Conservation (phyloP, 106 monocot genomes). For the Dactylorhiza incarnata region DNA sequence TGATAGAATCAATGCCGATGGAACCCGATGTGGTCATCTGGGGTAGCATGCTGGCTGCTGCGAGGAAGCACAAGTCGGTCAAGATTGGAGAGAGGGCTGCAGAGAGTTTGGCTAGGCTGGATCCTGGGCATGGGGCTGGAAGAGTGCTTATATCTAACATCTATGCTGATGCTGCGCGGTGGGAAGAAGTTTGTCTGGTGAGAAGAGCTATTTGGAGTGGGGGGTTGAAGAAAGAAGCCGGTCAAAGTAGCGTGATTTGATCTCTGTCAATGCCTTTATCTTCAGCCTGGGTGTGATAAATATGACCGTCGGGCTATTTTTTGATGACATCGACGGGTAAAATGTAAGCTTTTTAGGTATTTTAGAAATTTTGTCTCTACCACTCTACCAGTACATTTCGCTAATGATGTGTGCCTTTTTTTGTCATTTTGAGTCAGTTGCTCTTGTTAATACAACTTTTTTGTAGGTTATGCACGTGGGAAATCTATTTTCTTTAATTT, state of each 20-base stretch:
- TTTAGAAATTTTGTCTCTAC: background rate
- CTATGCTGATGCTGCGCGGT: conserved; percentile 53
- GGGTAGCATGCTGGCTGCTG: conserved; percentile 60
- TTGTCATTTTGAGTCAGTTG: background rate
- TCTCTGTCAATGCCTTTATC: background rate
- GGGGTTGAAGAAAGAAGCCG: conserved; percentile 37
- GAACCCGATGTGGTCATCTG: conserved; percentile 55
- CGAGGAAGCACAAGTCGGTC: conserved; percentile 44
- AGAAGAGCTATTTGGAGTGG: conserved; percentile 39
- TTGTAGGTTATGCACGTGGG: background rate
- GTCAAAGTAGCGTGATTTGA: conserved; percentile 47
- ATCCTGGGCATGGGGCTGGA: conserved; percentile 51
- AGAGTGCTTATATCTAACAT: conserved; percentile 65
- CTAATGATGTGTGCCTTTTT: too few species aligned
- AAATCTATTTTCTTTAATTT: background rate
- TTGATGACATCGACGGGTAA: background rate
- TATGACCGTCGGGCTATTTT: background rate
- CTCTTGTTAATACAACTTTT: background rate
- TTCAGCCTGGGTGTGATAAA: background rate
- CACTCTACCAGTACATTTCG: too few species aligned
- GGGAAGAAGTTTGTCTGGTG: conserved; percentile 33
- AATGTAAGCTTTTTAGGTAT: background rate
- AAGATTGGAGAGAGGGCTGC: conserved; percentile 59
- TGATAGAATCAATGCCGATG: conserved; percentile 52
- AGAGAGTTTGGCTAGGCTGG: conserved; percentile 36